phyloP scores from a whole-genome alignment of 75 land plant species.

The Adiantum capillusveneris region DNA sequence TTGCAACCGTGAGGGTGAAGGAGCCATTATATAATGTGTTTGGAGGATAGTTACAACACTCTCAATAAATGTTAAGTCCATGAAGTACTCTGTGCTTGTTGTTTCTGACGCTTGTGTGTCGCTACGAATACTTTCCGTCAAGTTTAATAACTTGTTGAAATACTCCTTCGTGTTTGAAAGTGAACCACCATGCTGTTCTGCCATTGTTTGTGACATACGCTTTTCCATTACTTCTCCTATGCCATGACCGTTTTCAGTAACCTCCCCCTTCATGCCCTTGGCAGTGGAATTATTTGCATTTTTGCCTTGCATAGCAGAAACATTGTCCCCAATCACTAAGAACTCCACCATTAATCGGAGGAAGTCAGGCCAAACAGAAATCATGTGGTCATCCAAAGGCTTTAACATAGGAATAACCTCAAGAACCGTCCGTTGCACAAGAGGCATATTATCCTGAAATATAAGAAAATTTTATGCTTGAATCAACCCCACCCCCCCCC shows the following conservation, averaged over 20 bases:
- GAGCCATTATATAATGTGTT: constrained; percentile 49
- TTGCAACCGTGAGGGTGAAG: constrained; percentile 36
- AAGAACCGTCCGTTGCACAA: constrained; percentile 65
- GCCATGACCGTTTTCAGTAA: not conserved
- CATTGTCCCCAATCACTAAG: constrained; percentile 10
- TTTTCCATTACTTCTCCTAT: too few relatives aligned
- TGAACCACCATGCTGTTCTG: not conserved
- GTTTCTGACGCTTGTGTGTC: not conserved
- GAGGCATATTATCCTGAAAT: constrained; percentile 44
- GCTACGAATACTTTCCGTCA: too few relatives aligned
- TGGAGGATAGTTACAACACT: constrained; percentile 60
- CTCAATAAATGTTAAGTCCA: constrained; percentile 42
- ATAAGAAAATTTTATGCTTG: not conserved
- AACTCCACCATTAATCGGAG: constrained; percentile 53
- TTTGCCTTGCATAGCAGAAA: not conserved
- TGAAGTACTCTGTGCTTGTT: not conserved
- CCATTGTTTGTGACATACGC: too few relatives aligned
- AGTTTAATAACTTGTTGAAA: too few relatives aligned
- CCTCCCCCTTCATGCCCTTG: not conserved
- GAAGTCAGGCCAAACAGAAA: constrained; percentile 61
- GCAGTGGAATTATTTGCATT: not conserved
- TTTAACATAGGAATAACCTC: constrained; percentile 63
- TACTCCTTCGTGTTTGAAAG: not conserved
- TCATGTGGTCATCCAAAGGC: constrained; percentile 47
- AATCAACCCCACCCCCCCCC: not conserved